Evolutionary conservation across 257 asterid species (phyloP), one percentile per base, ranked within the genome.

Genomic region (Solanum clarkiae): DNA sequence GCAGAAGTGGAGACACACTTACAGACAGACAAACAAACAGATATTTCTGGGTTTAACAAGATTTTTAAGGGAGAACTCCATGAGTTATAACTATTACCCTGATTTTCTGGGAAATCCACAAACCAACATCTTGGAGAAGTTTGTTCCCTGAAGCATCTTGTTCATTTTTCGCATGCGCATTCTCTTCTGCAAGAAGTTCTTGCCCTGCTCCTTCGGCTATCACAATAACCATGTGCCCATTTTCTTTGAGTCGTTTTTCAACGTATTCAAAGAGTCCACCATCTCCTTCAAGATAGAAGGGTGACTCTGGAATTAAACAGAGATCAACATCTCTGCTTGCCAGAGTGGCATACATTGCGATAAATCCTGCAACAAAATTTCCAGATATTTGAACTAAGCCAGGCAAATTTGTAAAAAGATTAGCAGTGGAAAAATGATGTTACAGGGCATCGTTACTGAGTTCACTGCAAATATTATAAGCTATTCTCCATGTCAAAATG

Each of bases 281-380:
- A 75, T 88, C 79, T 84, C 94, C 97, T 86, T 93, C 97, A 36
- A 93, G 92, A 87, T 90, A 92, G 90, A 93, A 93, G 57, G 95
- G 94, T 13, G 95, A 87, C 87, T 93, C 95, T 7, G 94, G 94
- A 84, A 93, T 93, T 91, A 93, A 90, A 87, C 97, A 93, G 88
- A 95, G 92, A 88, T 92, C 97, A 60, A 93, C 97, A 84, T 93
- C 97, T 85, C 97, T 90, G 87, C 95, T 93, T 42, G 97, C 97
- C 87, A 93, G 90, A 79, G 97, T 93, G 80, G 96, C 96, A 86
- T 93, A 89, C 96, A 93, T 91, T 72, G 97, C 93, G 62, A 93
- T 93, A 84, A 92, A 93, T 83, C 95, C 97, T 93, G 90, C 86
- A 86, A 15, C 4, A 47, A 79, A 70, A 14, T 49, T 18, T 62